Conservation (phyloP, 1,284 basidiomycete species). For the Cryptococcus sp. region DNA sequence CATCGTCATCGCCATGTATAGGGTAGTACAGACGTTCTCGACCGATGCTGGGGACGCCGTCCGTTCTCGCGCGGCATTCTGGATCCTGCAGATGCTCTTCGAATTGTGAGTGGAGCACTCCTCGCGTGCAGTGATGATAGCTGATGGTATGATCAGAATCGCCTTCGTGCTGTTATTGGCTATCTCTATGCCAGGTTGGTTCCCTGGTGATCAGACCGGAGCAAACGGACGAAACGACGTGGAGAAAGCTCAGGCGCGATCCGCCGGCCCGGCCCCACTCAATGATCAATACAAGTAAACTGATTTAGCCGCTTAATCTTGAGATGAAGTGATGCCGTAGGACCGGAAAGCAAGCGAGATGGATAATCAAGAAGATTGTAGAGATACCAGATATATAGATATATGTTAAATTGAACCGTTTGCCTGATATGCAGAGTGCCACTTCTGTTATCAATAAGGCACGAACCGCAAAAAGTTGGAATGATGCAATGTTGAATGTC, state of each 20-base stretch:
- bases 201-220: constrained; percentile 9
- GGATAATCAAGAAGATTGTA: too few relatives aligned
- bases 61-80: constrained; percentile 24
- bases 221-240: not conserved
- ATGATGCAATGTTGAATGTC: too few relatives aligned
- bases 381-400: too few relatives aligned
- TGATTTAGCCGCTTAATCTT: too few relatives aligned
- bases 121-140: not conserved
- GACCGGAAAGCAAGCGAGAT: too few relatives aligned
- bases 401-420: too few relatives aligned
- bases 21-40: constrained; percentile 25
- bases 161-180: constrained; percentile 14
- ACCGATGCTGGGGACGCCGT: constrained; percentile 9
- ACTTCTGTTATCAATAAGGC: too few relatives aligned
- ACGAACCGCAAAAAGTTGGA: too few relatives aligned
- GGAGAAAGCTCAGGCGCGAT: not conserved
- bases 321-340: too few relatives aligned
- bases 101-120: constrained; percentile 19
- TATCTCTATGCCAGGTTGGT: constrained; percentile 20
- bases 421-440: too few relatives aligned
- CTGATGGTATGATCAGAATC: constrained; percentile 6
- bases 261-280: too few relatives aligned
- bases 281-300: too few relatives aligned
- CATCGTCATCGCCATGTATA: constrained; percentile 20
- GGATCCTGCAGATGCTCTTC: constrained; percentile 28